Evolutionary conservation across 768 basidiomycete species (phyloP).

Genomic region (Podaxis rugospora): DNA sequence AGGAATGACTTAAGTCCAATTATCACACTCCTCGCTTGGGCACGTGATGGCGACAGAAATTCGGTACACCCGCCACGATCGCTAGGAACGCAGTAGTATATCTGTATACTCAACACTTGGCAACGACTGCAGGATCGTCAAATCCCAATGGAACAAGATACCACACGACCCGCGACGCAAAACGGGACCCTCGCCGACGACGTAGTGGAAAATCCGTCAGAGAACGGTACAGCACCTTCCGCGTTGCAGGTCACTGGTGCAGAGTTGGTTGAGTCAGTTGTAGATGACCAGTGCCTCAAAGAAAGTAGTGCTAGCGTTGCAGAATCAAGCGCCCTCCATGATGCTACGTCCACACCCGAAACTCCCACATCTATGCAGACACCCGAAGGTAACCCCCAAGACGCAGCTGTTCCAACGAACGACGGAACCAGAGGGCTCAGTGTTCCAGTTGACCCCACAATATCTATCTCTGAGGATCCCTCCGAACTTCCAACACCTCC

Average conservation of each 20-base stretch:
- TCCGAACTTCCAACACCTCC: neutral
- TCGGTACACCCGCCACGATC: neutral
- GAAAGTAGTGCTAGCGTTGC: neutral
- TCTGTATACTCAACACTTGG: neutral
- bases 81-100: neutral
- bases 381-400: neutral
- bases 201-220: neutral
- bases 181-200: neutral
- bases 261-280: neutral
- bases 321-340: neutral
- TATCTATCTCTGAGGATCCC: neutral
- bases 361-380: neutral
- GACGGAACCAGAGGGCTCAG: neutral
- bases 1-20: neutral
- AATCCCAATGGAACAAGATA: slow-evolving; percentile 6
- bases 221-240: neutral
- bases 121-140: neutral
- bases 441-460: neutral
- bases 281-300: neutral
- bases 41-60: slow-evolving; percentile 11
- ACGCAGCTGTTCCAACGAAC: neutral
- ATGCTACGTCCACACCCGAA: neutral
- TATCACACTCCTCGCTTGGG: neutral
- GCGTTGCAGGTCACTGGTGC: slow-evolving; percentile 1
- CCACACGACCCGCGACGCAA: neutral